Percentiles rank a stretch among this genome's conserved stretches.
Evolutionary conservation across 257 asterid species (phyloP).

Genomic region (Fraxinus cuspidata): DNA sequence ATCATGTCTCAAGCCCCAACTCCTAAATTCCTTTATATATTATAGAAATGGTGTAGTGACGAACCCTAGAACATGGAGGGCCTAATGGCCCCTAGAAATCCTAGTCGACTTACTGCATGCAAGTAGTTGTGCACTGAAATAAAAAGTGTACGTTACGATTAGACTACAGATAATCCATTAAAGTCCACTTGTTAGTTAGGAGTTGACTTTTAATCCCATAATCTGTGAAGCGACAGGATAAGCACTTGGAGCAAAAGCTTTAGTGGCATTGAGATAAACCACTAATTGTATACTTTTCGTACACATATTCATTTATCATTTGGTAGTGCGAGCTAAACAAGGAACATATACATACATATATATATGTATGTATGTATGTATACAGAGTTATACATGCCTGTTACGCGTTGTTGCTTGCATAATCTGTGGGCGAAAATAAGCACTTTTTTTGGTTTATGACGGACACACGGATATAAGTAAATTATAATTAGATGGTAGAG

Average conservation of each 20-base stretch:
- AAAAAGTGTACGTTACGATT: not conserved
- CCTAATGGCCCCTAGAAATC: not conserved
- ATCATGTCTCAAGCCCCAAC: too few species aligned
- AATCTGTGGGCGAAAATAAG: not conserved
- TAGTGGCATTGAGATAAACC: not conserved
- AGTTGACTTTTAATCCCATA: slow-evolving; percentile 11
- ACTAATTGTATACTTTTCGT: not conserved
- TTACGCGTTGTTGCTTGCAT: not conserved
- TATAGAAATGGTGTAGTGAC: not conserved
- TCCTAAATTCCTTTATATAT: too few species aligned
- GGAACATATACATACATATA: not conserved
- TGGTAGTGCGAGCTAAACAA: not conserved
- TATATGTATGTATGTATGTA: not conserved
- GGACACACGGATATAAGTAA: not conserved
- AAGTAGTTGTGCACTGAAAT: not conserved
- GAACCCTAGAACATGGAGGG: not conserved
- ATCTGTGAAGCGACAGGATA: not conserved
- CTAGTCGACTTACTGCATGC: not conserved
- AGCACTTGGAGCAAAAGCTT: not conserved
- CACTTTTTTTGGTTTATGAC: not conserved
- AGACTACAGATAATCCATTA: not conserved
- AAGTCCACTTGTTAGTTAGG: slow-evolving; percentile 2
- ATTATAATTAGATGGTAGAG: not conserved
- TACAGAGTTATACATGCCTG: not conserved
- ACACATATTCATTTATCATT: not conserved